Conservation (phyloP, 371 early-diverging fungal genomes). For the Cokeromyces recurvatus region DNA sequence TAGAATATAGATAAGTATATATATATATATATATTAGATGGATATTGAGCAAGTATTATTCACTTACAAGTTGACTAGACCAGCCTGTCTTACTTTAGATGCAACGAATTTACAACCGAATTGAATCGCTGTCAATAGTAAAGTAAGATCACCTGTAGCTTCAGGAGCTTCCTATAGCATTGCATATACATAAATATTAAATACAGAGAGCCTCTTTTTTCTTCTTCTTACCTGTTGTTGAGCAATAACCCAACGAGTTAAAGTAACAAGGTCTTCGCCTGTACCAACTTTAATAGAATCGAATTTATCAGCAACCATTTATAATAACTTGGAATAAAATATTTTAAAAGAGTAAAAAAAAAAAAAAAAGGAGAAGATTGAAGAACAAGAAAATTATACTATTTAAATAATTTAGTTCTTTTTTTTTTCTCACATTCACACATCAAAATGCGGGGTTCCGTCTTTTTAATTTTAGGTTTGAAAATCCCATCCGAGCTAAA, state of each 20-base stretch:
- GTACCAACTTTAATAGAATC: slow-evolving; percentile 42
- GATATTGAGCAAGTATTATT: not conserved
- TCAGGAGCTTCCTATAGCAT: slow-evolving; percentile 55
- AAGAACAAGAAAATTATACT: slow-evolving; percentile 1
- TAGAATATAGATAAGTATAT: not conserved
- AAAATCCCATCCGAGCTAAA: no score
- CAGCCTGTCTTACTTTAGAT: slow-evolving; percentile 93
- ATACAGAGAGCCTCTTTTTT: not conserved
- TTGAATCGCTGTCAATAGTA: slow-evolving; percentile 87
- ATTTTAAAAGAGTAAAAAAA: no score
- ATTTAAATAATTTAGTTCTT: not conserved
- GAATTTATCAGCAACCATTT: slow-evolving; percentile 21
- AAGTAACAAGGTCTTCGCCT: slow-evolving; percentile 88
- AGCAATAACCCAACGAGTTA: slow-evolving; percentile 89
- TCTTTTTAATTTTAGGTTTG: no score
- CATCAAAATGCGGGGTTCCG: slow-evolving; percentile 16
- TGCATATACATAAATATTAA: not conserved
- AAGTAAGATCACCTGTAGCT: slow-evolving; percentile 92
- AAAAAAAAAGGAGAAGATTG: slow-evolving; percentile 4
- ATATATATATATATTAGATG: not conserved
- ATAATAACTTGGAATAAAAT: not conserved
- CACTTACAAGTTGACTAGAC: slow-evolving; percentile 89
- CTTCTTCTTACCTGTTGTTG: slow-evolving; percentile 67
- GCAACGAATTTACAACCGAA: slow-evolving; percentile 97
- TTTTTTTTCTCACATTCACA: no score